A percentile compares a stretch with the other conserved stretches of the same genome.
Evolutionary conservation across 345 rosid genomes (phyloP).

Genomic region (Sapria himalayana): DNA sequence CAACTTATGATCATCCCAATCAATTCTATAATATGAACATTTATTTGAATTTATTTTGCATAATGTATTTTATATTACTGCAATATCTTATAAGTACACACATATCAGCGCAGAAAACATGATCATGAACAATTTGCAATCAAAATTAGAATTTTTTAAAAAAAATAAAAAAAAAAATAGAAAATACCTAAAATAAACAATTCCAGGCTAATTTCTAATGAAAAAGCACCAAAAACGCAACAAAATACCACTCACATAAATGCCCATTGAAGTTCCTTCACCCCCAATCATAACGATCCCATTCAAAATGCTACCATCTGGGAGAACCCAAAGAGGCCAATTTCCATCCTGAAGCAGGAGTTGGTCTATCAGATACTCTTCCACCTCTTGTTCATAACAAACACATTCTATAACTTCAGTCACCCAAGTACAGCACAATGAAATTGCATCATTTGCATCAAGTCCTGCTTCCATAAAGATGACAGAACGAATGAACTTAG

Average conservation of each 20-base stretch:
- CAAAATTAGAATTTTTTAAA: too few species aligned
- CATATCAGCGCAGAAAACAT: too few species aligned
- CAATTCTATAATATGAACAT: too few species aligned
- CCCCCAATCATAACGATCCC: constrained; percentile 5
- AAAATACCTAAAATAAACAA: neutral
- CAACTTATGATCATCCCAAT: too few species aligned
- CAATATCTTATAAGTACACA: too few species aligned
- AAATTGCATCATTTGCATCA: constrained; percentile 19
- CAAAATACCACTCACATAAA: constrained; percentile 18
- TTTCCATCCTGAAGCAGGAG: constrained; percentile 37
- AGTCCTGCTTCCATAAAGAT: constrained; percentile 32
- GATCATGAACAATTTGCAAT: too few species aligned
- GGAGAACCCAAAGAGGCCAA: constrained; percentile 70
- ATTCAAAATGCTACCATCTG: constrained; percentile 17
- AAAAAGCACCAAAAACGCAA: constrained; percentile 1
- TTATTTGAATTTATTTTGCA: too few species aligned
- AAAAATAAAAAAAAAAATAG: neutral
- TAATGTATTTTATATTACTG: too few species aligned
- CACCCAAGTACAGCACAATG: constrained; percentile 46
- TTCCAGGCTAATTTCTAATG: neutral
- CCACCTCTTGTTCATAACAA: constrained; percentile 32
- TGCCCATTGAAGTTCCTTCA: constrained; percentile 5
- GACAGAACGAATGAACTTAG: constrained; percentile 30
- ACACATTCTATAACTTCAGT: constrained; percentile 37
- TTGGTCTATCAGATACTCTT: constrained; percentile 40